Base-by-base conservation (phyloP, 805 yeast genomes). In the Danielozyma ontarioensis region DNA sequence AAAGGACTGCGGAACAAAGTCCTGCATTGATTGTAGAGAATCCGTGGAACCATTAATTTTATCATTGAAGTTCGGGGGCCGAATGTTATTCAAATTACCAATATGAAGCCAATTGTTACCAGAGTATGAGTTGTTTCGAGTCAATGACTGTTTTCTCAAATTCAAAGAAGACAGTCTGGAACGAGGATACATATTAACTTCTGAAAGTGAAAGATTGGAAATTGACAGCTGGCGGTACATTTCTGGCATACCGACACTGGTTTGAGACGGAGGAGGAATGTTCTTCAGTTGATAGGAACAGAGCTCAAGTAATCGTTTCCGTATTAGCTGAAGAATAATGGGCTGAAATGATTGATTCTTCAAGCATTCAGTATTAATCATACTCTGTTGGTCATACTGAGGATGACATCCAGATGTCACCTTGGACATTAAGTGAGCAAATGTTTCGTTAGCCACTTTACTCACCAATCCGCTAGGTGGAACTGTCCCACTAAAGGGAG, bases 381-480 rank as follows among this genome's bases (percentile, higher is more conserved):
- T 45, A 26, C 53, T 43, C 33, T 64, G 66, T 6, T 46, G 45
- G 43, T 66, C 72, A 40, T 49, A 66, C 11, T 28, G 24, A 14
- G 29, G 17, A 19, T 29, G 32, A 25, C 40, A 46, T 17, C 37
- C 32, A n/a, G 46, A 35, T 21, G 40, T 31, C 18, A 48, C 45
- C 22, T 34, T 29, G 13, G 37, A 26, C 10, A 61, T 40, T 32
- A 64, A 43, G 29, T 39, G 45, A 25, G 34, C 40, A 60, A 65
- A 51, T 6, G 64, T 59, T 38, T 66, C 71, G 40, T 59, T 59
- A 22, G 70, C 70, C n/a, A 65, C 68, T 37, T 57, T 59, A 25
- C 68, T 58, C 15, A 59, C 70, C 31, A 66, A 48, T 1, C 72
- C 72, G 47, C 66, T 62, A 3, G 72, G 72, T 13, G 72, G 72